A percentile compares a stretch with the other conserved stretches of the same genome.
phyloP scores from a whole-genome alignment of 495 filamentous ascomycete genomes.

The Trichoderma virens region DNA sequence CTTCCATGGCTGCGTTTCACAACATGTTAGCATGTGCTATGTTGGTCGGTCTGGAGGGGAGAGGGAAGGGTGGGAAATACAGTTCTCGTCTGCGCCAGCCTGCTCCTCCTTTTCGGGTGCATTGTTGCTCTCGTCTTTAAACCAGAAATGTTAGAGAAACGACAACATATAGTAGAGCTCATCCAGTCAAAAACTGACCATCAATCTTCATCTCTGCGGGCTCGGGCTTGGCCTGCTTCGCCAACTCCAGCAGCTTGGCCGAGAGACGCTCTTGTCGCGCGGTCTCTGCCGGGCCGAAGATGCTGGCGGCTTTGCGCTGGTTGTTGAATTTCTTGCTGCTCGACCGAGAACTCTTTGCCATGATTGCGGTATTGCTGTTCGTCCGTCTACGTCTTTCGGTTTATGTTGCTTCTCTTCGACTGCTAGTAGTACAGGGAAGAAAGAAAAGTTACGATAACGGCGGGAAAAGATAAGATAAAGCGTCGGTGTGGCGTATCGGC shows the following conservation, averaged over 20 bases:
- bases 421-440: background rate
- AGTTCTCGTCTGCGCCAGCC: constrained; percentile 3
- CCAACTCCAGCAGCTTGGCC: constrained; percentile 69
- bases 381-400: background rate
- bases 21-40: constrained; percentile 2
- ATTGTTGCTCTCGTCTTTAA: background rate
- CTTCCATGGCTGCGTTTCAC: constrained; percentile 13
- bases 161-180: background rate
- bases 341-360: constrained; percentile 78
- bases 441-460: constrained; percentile 8
- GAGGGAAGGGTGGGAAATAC: background rate
- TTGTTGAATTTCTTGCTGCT: constrained; percentile 73
- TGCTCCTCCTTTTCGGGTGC: constrained; percentile 2
- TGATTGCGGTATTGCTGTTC: constrained; percentile 29
- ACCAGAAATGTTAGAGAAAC: background rate
- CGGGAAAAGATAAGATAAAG: background rate
- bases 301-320: constrained; percentile 59
- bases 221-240: constrained; percentile 54
- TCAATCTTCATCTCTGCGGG: constrained; percentile 30
- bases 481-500: background rate
- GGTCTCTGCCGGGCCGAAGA: constrained; percentile 71
- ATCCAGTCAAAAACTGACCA: background rate
- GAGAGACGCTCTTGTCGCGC: constrained; percentile 72
- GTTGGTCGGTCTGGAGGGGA: too few relatives aligned
- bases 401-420: background rate